Conservation (phyloP, 2,329 filamentous ascomycete species). For the Chrysosporium queenslandicum region DNA sequence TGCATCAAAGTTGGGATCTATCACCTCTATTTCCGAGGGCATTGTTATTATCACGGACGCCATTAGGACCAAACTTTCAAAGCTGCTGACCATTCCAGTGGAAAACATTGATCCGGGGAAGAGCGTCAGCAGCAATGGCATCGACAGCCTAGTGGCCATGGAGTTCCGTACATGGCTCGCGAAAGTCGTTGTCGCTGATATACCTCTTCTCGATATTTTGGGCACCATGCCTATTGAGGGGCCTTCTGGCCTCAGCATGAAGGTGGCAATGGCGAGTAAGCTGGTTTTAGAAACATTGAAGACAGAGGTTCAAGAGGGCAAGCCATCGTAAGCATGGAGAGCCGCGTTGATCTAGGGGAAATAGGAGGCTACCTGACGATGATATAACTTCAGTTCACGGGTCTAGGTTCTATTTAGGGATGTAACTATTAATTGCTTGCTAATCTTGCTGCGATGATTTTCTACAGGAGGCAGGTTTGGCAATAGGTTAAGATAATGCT, state of each 20-base stretch:
- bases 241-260: not conserved
- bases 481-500: no score
- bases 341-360: no score
- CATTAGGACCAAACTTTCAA: constrained; percentile 9
- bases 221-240: constrained; percentile 11
- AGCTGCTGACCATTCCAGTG: constrained; percentile 9
- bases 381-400: not conserved
- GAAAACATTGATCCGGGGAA: constrained; percentile 15
- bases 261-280: constrained; percentile 6
- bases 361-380: not conserved
- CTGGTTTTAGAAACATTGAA: constrained; percentile 2
- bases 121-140: constrained; percentile 17
- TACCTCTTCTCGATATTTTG: constrained; percentile 18
- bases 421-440: not conserved
- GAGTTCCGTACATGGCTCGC: constrained; percentile 24
- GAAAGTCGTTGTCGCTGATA: constrained; percentile 24
- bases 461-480: no score
- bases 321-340: not conserved
- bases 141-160: constrained; percentile 26
- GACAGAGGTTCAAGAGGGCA: not conserved
- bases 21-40: not conserved
- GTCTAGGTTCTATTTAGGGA: not conserved
- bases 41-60: constrained; percentile 5
- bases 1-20: constrained; percentile 1
- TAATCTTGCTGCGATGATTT: no score